Conservation (phyloP, 2,329 filamentous ascomycete genomes). For the Furcasterigmium furcatum region DNA sequence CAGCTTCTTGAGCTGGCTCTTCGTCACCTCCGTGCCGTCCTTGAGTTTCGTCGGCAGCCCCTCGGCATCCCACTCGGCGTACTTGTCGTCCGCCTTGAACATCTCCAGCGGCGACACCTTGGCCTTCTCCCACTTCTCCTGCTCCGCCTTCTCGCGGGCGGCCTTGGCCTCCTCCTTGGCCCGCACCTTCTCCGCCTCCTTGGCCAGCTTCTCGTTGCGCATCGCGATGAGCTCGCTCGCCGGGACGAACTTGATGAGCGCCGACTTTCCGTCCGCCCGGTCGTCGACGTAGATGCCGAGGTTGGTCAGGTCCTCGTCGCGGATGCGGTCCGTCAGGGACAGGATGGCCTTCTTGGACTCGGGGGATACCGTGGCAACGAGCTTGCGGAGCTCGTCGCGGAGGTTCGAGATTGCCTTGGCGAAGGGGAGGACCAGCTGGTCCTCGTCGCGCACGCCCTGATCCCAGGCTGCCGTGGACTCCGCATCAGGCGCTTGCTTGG, state of each 20-base stretch:
- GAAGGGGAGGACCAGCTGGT: slow-evolving; percentile 52
- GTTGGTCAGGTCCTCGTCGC: slow-evolving; percentile 77
- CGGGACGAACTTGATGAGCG: slow-evolving; percentile 67
- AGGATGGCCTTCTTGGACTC: slow-evolving; percentile 70
- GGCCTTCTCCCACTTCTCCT: slow-evolving; percentile 55
- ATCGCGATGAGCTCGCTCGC: slow-evolving; percentile 54
- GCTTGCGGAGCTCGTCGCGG: slow-evolving; percentile 58
- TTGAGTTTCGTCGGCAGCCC: slow-evolving; percentile 76
- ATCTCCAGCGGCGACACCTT: slow-evolving; percentile 52
- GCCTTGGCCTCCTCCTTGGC: slow-evolving; percentile 54
- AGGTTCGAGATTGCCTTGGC: slow-evolving; percentile 51
- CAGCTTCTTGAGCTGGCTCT: slow-evolving; percentile 76
- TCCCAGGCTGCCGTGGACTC: slow-evolving; percentile 45
- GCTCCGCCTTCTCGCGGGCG: slow-evolving; percentile 46
- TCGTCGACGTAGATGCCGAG: slow-evolving; percentile 88
- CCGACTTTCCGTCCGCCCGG: slow-evolving; percentile 60
- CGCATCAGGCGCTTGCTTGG: slow-evolving; percentile 34
- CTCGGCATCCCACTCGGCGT: slow-evolving; percentile 76
- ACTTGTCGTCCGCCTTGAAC: slow-evolving; percentile 57
- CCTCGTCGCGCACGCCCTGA: slow-evolving; percentile 45
- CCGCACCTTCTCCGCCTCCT: slow-evolving; percentile 56
- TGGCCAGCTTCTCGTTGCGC: slow-evolving; percentile 55
- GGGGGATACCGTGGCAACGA: slow-evolving; percentile 42
- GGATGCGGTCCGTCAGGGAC: slow-evolving; percentile 72
- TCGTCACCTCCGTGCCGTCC: slow-evolving; percentile 69